Base-by-base conservation (phyloP, 2,329 filamentous ascomycete species). In the Zalaria obscura region DNA sequence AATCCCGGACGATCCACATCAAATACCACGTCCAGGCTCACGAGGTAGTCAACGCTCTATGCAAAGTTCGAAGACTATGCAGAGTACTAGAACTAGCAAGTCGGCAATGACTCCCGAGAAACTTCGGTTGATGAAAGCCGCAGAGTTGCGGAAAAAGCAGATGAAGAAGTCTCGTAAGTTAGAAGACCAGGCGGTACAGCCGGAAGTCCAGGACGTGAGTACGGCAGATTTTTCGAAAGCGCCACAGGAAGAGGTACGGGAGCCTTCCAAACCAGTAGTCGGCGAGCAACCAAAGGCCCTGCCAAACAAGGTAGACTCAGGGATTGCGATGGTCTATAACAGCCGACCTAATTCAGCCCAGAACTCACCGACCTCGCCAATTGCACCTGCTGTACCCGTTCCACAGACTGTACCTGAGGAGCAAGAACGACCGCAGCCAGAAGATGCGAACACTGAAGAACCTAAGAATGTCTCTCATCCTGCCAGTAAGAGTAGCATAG, bases 61-160 rank as follows among this genome's bases (percentile, higher is more conserved):
- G 10, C 42, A 31, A n/a, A 27, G 29, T 25, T 25, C 42, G 27
- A 35, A 9, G 11, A 38, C 26, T 11, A 25, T 9, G 11, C 11
- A 6, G 9, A 26, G 35, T n/a, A 36, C 38, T 18, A n/a, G 2
- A n/a, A 32, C 29, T 7, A 38, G 42, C 29, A 45, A 49, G 37
- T 34, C 43, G 4, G 55, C 58, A 39, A 81, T 93, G 53, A 86
- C 85, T 1, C 84, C 85, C 1, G 91, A 98, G 60, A 96, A 93
- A 65, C 78, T 84, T 46, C 75, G 91, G 41, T 68, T 98, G 47
- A 88, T 94, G 84, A 95, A 93, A 65, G 91, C 91, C 5, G 73
- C 95, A 64, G 83, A 95, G 60, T 63, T 95, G 50, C 75, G 89
- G 40, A 91, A 93, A 61, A 86, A 83, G 62, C 87, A 86, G 59